A percentile compares a stretch with the other conserved stretches of the same genome.
Conservation (phyloP, 2,329 filamentous ascomycete species). For the Cladophialophora exuberans region DNA sequence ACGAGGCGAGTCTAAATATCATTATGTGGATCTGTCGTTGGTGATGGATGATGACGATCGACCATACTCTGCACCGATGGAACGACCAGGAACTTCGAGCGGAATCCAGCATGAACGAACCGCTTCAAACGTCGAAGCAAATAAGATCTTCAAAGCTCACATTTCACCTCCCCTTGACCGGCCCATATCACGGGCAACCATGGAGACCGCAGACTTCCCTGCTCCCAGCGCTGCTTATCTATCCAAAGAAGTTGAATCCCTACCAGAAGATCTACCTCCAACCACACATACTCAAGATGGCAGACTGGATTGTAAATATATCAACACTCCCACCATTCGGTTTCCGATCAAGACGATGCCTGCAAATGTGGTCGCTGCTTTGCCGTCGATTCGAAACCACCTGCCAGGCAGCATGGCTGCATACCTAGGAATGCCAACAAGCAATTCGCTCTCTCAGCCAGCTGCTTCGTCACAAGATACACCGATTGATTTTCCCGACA, state of each 20-base stretch:
- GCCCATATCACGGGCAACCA: slow-evolving; percentile 30
- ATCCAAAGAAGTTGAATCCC: slow-evolving; percentile 9
- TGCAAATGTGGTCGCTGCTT: slow-evolving; percentile 27
- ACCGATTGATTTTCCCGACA: slow-evolving; percentile 78
- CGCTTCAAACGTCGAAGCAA: slow-evolving; percentile 24
- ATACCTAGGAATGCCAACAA: slow-evolving; percentile 44
- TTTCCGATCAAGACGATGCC: slow-evolving; percentile 27
- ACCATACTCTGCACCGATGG: slow-evolving; percentile 18
- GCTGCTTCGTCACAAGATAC: slow-evolving; percentile 68
- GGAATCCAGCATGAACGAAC: slow-evolving; percentile 23
- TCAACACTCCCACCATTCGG: slow-evolving; percentile 32
- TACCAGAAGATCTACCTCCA: slow-evolving; percentile 1
- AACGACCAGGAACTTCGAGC: slow-evolving; percentile 29
- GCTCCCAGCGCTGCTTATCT: slow-evolving; percentile 33
- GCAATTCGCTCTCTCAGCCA: slow-evolving; percentile 43
- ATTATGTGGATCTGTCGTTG: slow-evolving; percentile 67
- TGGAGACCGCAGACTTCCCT: slow-evolving; percentile 39
- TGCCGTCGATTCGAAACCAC: slow-evolving; percentile 34
- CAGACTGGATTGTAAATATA: slow-evolving; percentile 32
- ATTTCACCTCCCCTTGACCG: slow-evolving; percentile 26
- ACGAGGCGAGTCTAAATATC: slow-evolving; percentile 96
- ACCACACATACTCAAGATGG: slow-evolving; percentile 1
- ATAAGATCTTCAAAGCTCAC: slow-evolving; percentile 21
- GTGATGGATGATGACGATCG: slow-evolving; percentile 31
- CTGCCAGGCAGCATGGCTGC: slow-evolving; percentile 45